Evolutionary conservation across 2,329 filamentous ascomycete species (phyloP).

Genomic region (Neonectria ditissima): DNA sequence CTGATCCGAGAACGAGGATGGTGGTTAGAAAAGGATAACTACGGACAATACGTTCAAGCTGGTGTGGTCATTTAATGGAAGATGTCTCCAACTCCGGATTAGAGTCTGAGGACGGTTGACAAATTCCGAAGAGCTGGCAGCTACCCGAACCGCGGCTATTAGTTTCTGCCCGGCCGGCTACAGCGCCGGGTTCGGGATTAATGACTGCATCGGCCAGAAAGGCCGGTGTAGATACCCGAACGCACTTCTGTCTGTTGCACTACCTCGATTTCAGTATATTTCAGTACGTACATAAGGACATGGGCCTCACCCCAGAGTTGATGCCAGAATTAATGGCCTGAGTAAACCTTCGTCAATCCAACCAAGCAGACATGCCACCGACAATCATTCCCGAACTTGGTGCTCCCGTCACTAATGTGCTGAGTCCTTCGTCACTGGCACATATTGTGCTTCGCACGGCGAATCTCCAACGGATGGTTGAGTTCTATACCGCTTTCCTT

Average conservation of each 20-base stretch:
- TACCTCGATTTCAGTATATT: too few species aligned
- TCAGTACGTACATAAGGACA: too few species aligned
- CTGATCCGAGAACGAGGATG: not conserved
- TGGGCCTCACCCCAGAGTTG: too few species aligned
- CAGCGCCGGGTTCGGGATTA: too few species aligned
- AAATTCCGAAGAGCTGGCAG: too few species aligned
- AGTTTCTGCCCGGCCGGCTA: too few species aligned
- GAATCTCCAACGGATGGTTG: not conserved
- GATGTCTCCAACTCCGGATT: too few species aligned
- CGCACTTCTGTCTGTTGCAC: too few species aligned
- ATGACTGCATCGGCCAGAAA: too few species aligned
- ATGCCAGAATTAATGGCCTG: not conserved
- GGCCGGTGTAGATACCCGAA: too few species aligned
- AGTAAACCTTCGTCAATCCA: not conserved
- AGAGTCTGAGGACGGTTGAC: too few species aligned
- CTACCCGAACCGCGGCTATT: too few species aligned
- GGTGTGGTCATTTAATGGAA: not conserved
- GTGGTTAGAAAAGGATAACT: not conserved
- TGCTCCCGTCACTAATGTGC: not conserved
- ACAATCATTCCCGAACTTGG: not conserved
- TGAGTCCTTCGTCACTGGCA: not conserved
- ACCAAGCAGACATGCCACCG: not conserved
- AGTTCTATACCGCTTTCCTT: not conserved
- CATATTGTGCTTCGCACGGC: slow-evolving; percentile 1
- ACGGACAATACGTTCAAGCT: not conserved